Evolutionary conservation across 192 early-diverging fungal species (phyloP), one percentile per base, ranked within the genome.

Genomic region (Coemansia sp.): DNA sequence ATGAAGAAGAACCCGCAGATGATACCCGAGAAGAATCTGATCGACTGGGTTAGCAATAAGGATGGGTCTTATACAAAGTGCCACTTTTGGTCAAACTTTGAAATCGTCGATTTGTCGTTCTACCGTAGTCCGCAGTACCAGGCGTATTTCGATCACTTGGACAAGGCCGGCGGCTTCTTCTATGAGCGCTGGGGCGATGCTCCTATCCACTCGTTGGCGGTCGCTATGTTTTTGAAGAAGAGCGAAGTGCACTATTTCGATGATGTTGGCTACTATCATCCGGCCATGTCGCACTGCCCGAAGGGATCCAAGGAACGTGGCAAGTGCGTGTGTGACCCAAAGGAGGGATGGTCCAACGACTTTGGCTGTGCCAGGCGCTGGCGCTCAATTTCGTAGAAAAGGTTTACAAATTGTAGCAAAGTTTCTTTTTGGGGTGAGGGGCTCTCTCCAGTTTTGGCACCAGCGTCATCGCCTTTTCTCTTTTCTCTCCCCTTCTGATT

Each of bases 31-130:
- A 27, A 68, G 23, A 78, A 75, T 64, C 36, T 71, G 31, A 55
- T 67, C n/a, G 57, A 63, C 60, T 85, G 78, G 73, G 68, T 85
- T 32, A 42, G 62, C 19, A 45, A 64, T 32, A 64, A 75, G 50
- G 60, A 62, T 39, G 78, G 77, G 46, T 41, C 42, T 31, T 90
- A 91, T 67, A 89, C 87, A 53, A 68, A 77, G 7, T 93, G 89
- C 71, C 90, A 93, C 62, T 91, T 89, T 51, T 94, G 94, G 94
- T 89, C 88, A 48, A 95, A 95, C 66, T 95, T 95, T 86, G 94
- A 95, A 74, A 95, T 96, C 62, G 92, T 83, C 29, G 78, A 88
- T 60, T 65, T 94, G 57, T 84, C 87, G 31, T 88, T 95, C 60
- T 91, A 89, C 68, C 75, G 90, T 51, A 71, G 71, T 51, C 39